Evolutionary conservation across 2,329 filamentous ascomycete genomes (phyloP).

Genomic region (Exophiala calicioides): DNA sequence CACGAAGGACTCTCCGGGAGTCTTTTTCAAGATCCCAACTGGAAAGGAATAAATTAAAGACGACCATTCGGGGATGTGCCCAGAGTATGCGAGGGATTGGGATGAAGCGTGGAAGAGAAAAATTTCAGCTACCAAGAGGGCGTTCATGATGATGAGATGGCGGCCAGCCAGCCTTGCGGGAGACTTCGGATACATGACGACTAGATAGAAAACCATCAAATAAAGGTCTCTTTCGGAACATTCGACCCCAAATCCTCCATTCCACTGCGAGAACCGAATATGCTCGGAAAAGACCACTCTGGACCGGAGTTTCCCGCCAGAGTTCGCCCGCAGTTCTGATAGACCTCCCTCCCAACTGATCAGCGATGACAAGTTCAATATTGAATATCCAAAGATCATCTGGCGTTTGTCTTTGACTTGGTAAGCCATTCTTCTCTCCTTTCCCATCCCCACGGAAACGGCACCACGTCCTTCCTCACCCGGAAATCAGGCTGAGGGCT

Average conservation of each 20-base stretch:
- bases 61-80: not conserved
- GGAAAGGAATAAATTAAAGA: conserved; percentile 26
- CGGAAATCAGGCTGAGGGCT: too few species aligned
- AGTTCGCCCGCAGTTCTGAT: not conserved
- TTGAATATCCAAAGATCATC: not conserved
- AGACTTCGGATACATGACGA: not conserved
- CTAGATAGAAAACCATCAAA: conserved; percentile 3
- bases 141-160: not conserved
- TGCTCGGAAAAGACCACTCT: conserved; percentile 5
- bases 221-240: too few species aligned
- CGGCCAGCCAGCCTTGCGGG: not conserved
- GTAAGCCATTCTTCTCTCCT: too few species aligned
- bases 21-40: conserved; percentile 34
- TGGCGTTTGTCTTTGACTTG: too few species aligned
- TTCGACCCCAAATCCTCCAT: too few species aligned
- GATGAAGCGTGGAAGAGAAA: not conserved
- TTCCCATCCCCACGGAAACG: too few species aligned
- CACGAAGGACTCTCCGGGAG: conserved; percentile 21
- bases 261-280: too few species aligned
- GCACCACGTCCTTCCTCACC: too few species aligned
- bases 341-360: not conserved
- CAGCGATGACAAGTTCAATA: not conserved
- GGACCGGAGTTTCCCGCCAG: conserved; percentile 16
- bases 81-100: too few species aligned
- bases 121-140: not conserved